phyloP scores from a whole-genome alignment of 352 stramenopile species.

The Globisporangium apiculatum region DNA sequence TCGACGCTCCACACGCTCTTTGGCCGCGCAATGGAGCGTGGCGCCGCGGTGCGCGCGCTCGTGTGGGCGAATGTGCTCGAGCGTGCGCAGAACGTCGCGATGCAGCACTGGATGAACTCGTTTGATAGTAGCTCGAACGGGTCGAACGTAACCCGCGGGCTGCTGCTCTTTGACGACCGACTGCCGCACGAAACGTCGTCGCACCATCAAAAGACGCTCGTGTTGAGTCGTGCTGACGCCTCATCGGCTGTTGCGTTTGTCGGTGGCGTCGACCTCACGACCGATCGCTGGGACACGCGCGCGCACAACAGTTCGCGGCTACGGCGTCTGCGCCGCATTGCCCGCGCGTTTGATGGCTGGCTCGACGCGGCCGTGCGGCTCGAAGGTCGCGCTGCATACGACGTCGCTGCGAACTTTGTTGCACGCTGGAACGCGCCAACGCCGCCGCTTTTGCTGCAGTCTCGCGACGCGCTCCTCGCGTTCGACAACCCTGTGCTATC shows the following conservation, averaged over 20 bases:
- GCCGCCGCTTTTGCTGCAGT: conserved; percentile 18
- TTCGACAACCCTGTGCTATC: conserved; percentile 33
- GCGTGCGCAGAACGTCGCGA: conserved; percentile 4
- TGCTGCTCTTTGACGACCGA: conserved; percentile 59
- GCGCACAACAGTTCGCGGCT: conserved; percentile 37
- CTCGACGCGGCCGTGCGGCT: conserved; percentile 46
- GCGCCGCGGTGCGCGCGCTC: conserved; percentile 19
- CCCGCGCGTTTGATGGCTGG: conserved; percentile 40
- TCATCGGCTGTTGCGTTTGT: conserved; percentile 27
- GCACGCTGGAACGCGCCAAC: conserved; percentile 46
- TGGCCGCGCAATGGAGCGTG: conserved; percentile 10
- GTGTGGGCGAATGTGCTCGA: conserved; percentile 22
- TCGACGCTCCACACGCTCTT: conserved; percentile 12
- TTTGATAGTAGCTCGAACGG: neutral
- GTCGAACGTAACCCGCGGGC: neutral
- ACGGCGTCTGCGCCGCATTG: conserved; percentile 27
- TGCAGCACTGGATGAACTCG: conserved; percentile 22
- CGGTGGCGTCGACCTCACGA: conserved; percentile 45
- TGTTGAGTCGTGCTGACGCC: conserved; percentile 21
- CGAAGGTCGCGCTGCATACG: conserved; percentile 30
- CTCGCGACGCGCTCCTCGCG: conserved; percentile 32
- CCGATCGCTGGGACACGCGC: conserved; percentile 56
- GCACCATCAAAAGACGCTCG: conserved; percentile 69
- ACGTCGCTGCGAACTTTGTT: conserved; percentile 58
- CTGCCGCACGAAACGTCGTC: conserved; percentile 47